phyloP scores from a whole-genome alignment of 768 basidiomycete species.

The Mycena leptocephala region DNA sequence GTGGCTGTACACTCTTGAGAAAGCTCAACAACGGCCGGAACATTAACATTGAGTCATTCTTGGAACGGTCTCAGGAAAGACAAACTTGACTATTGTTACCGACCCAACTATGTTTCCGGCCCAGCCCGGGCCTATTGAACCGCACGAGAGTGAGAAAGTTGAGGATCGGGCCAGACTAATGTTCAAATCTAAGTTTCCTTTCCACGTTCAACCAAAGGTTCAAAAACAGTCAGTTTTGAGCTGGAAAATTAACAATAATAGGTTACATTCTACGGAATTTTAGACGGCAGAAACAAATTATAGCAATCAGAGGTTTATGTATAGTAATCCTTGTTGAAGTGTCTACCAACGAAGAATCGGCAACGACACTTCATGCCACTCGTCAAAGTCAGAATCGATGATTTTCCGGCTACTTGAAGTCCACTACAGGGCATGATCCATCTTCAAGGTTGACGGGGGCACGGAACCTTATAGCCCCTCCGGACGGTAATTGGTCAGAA shows the following conservation, averaged over 20 bases:
- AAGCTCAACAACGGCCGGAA: not conserved
- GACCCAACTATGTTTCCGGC: not conserved
- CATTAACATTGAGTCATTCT: not conserved
- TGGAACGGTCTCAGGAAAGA: not conserved
- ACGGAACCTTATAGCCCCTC: slow-evolving; percentile 7
- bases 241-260: not conserved
- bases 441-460: slow-evolving; percentile 11
- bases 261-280: slow-evolving; percentile 7
- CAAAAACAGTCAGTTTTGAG: not conserved
- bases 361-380: slow-evolving; percentile 10
- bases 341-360: slow-evolving; percentile 7
- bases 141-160: not conserved
- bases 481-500: slow-evolving; percentile 14
- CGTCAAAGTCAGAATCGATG: slow-evolving; percentile 5
- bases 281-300: slow-evolving; percentile 11
- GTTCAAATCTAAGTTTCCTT: not conserved
- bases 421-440: slow-evolving; percentile 11
- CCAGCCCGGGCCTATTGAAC: not conserved
- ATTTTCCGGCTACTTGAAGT: slow-evolving; percentile 4
- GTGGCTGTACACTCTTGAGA: not conserved
- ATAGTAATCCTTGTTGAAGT: slow-evolving; percentile 12
- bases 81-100: not conserved
- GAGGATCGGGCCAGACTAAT: not conserved
- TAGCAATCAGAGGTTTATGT: slow-evolving; percentile 10
- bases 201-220: not conserved